Percentiles rank a stretch among this genome's conserved stretches.
phyloP scores from a whole-genome alignment of 2,329 filamentous ascomycete genomes.

The Dactylellina leptospora region DNA sequence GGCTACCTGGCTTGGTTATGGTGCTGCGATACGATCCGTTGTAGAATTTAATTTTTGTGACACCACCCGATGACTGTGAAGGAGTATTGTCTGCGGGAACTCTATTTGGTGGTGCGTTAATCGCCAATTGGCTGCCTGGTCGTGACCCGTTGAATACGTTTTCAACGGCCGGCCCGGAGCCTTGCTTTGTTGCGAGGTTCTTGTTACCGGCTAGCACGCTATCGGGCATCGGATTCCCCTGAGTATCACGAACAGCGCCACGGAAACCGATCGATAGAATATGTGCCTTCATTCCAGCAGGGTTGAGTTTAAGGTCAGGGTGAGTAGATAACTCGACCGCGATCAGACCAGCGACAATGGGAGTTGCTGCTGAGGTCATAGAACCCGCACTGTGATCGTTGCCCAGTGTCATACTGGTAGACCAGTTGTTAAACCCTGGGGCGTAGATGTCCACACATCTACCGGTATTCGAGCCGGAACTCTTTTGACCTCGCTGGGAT shows the following conservation, averaged over 20 bases:
- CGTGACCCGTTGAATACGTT: no score
- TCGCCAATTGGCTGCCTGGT: neutral
- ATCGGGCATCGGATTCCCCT: neutral
- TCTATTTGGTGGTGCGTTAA: neutral
- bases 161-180: neutral
- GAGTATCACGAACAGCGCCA: neutral
- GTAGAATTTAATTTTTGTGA: neutral
- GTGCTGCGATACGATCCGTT: neutral
- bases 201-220: neutral
- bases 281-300: conserved; percentile 53
- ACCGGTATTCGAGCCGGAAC: conserved; percentile 61
- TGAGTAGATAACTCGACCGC: conserved; percentile 52
- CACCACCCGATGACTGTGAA: neutral
- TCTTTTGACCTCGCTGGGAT: conserved; percentile 10
- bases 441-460: conserved; percentile 68
- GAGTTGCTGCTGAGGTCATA: conserved; percentile 65
- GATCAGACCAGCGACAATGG: conserved; percentile 58
- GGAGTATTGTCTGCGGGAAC: neutral
- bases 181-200: neutral
- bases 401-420: conserved; percentile 60
- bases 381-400: conserved; percentile 63
- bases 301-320: conserved; percentile 45
- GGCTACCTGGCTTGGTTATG: neutral
- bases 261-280: conserved; percentile 17
- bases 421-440: conserved; percentile 61